Evolutionary conservation across 768 basidiomycete species (phyloP), one percentile per base, ranked within the genome.

Genomic region (Lentinula guzmanii): DNA sequence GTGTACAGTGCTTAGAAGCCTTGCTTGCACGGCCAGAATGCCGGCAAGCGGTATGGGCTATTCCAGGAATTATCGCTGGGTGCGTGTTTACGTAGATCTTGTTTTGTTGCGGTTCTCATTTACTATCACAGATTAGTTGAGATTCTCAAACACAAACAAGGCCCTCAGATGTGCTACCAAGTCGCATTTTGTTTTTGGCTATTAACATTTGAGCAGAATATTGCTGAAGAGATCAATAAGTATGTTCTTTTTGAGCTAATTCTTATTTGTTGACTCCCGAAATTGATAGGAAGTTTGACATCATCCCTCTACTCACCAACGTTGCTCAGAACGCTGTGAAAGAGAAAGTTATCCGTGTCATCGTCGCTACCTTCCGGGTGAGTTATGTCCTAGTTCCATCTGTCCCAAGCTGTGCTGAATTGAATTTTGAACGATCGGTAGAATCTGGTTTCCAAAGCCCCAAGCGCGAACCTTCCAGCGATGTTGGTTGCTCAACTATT

Each of bases 111-210:
- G 37, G 16, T 52, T 8, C 11, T 24, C 42, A 31, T 21, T 48
- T 46, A n/a, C 50, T 8, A 46, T 56, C 53, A 9, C 67, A 96
- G 94, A 21, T 78, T 97, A 50, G 83, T 95, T 5, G 91, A 95
- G 34, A 89, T 92, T 28, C 77, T 98, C 60, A 88, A 87, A 68
- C 79, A 86, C 57, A 90, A 86, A 64, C 87, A 91, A 15, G 85
- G 87, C 21, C 92, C 95, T 18, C 97, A 99, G 75, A 92, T 96
- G 86, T 90, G 85, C 75, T 99, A 98, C 71, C 95, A 97, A 79
- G 86, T 95, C 46, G 85, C 86, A 28, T 91, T 93, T 71, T 96
- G 93, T 71, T 77, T 98, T 63, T 99, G 97, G 97, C 76, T 98
- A 55, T 76, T 98, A 60, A 91, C 94, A 0, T 99, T 97, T 64